Percentiles rank a stretch among this genome's conserved stretches.
These are phyloP conservation scores for Phascolomyces articulosus DNA, from an alignment of 371 early-diverging fungal species.

Conservation along the genomic window DNA sequence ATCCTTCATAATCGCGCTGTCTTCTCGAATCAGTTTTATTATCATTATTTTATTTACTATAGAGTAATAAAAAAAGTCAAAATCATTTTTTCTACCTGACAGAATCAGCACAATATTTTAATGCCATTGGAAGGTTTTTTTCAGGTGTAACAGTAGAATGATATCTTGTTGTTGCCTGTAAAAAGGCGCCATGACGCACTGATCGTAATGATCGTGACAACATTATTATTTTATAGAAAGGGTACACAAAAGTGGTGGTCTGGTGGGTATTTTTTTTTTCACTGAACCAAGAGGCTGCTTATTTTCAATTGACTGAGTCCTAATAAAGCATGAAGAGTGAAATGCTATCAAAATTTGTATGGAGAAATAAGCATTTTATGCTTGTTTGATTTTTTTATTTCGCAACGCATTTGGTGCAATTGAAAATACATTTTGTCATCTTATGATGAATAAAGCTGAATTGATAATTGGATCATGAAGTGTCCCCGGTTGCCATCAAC, in stretches of 20 bases:
- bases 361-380: too few relatives aligned
- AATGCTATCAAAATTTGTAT: too few relatives aligned
- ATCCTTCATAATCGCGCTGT: conserved; percentile 78
- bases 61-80: too few relatives aligned
- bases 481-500: too few relatives aligned
- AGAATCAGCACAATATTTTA: conserved; percentile 42
- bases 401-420: too few relatives aligned
- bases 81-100: conserved; percentile 36
- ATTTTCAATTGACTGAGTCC: too few relatives aligned
- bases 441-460: too few relatives aligned
- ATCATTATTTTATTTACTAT: not conserved
- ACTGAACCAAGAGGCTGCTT: too few relatives aligned
- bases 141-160: not conserved
- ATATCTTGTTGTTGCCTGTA: not conserved
- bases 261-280: not conserved
- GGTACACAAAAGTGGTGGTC: not conserved
- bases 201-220: conserved; percentile 1
- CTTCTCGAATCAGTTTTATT: conserved; percentile 22
- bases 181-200: not conserved
- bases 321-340: too few relatives aligned
- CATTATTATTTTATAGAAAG: not conserved
- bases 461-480: too few relatives aligned
- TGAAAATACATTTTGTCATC: too few relatives aligned
- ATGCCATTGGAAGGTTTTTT: conserved; percentile 25
- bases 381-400: too few relatives aligned